These are phyloP conservation scores for Mycosphaerelloides madeirae DNA, from an alignment of 2,329 filamentous ascomycete species.

Conservation along the genomic window DNA sequence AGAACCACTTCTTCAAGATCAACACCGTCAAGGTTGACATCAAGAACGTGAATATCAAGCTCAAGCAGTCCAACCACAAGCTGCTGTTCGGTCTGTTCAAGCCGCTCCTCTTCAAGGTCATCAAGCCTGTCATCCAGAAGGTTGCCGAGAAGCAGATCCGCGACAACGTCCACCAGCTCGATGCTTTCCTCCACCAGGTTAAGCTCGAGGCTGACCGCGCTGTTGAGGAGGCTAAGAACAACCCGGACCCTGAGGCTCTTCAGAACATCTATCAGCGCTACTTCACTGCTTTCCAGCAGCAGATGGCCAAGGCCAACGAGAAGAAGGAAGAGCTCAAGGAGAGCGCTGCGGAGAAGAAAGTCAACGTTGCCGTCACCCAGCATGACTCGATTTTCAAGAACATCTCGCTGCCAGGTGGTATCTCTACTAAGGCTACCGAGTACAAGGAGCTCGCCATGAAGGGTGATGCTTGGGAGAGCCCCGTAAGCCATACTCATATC, in stretches of 20 bases:
- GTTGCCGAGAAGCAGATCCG: slow-evolving; percentile 84
- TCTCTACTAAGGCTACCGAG: slow-evolving; percentile 89
- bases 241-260: slow-evolving; percentile 63
- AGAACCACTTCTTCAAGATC: slow-evolving; percentile 87
- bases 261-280: slow-evolving; percentile 87
- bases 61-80: slow-evolving; percentile 95
- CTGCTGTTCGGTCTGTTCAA: slow-evolving; percentile 81
- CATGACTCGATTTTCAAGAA: slow-evolving; percentile 90
- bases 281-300: slow-evolving; percentile 66
- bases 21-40: slow-evolving; percentile 57
- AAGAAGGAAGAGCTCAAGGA: slow-evolving; percentile 54
- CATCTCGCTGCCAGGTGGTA: slow-evolving; percentile 78
- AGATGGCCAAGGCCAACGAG: slow-evolving; percentile 69
- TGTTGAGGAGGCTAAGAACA: slow-evolving; percentile 58
- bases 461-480: slow-evolving; percentile 91
- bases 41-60: slow-evolving; percentile 58
- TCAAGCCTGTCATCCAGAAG: slow-evolving; percentile 81
- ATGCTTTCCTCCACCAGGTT: slow-evolving; percentile 67
- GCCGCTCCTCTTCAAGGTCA: slow-evolving; percentile 75
- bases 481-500: slow-evolving; percentile 31
- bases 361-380: slow-evolving; percentile 79
- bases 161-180: slow-evolving; percentile 71
- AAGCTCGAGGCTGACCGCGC: slow-evolving; percentile 78
- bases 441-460: slow-evolving; percentile 82
- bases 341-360: slow-evolving; percentile 58